Conservation (phyloP, 2,329 filamentous ascomycete genomes). For the Diaporthe sp. region DNA sequence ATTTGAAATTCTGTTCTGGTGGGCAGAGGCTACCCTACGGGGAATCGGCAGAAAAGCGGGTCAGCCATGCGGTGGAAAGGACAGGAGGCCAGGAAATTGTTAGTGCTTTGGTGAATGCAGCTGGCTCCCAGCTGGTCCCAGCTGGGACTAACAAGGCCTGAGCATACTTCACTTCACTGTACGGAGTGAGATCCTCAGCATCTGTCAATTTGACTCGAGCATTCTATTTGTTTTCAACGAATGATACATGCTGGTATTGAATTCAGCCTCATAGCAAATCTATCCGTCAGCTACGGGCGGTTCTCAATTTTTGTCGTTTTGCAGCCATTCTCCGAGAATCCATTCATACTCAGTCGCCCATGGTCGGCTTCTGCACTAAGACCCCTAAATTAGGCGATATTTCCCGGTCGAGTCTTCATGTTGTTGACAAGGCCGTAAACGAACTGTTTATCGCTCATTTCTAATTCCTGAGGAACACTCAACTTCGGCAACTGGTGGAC, state of each 20-base stretch:
- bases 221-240: too few species aligned
- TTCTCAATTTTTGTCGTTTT: neutral
- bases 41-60: slow-evolving; percentile 7
- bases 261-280: too few species aligned
- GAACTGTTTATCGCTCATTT: neutral
- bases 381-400: neutral
- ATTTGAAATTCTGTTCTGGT: slow-evolving; percentile 41
- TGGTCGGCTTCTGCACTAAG: too few species aligned
- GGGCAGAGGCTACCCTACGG: slow-evolving; percentile 33
- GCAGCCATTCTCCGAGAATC: too few species aligned
- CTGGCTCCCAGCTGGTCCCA: neutral
- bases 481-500: neutral
- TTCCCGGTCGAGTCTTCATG: neutral
- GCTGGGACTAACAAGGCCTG: neutral
- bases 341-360: neutral
- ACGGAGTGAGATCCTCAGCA: neutral
- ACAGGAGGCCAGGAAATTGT: slow-evolving; percentile 23
- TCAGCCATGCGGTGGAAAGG: neutral
- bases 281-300: too few species aligned
- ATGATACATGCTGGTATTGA: neutral
- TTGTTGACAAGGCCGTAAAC: neutral
- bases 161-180: neutral
- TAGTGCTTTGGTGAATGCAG: slow-evolving; percentile 1
- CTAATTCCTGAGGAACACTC: neutral
- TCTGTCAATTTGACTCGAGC: neutral